phyloP scores from a whole-genome alignment of 768 basidiomycete genomes.

The Boletus insuetus region DNA sequence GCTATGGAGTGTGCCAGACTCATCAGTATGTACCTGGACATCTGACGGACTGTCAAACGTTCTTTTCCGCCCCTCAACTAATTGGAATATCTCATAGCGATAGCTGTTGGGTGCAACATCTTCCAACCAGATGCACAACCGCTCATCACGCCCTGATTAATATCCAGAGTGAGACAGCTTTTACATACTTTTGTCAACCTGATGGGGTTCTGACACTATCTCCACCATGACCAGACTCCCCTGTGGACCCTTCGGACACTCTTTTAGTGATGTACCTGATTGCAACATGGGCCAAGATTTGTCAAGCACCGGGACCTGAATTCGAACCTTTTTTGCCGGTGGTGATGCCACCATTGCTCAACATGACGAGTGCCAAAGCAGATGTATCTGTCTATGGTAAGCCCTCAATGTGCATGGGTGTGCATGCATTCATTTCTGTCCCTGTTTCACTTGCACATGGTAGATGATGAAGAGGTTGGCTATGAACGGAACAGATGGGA shows the following conservation, averaged over 20 bases:
- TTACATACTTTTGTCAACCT: no score
- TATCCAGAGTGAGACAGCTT: slow-evolving; percentile 58
- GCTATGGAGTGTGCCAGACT: slow-evolving; percentile 91
- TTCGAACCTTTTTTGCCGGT: slow-evolving; percentile 85
- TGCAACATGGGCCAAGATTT: slow-evolving; percentile 70
- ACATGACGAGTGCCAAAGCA: slow-evolving; percentile 70
- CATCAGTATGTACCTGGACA: slow-evolving; percentile 53
- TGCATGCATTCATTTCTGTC: no score
- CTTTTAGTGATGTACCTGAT: slow-evolving; percentile 75
- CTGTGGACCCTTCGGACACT: slow-evolving; percentile 67
- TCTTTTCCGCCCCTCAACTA: neutral
- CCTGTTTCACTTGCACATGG: no score
- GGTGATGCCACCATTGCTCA: slow-evolving; percentile 78
- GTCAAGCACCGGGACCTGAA: slow-evolving; percentile 78
- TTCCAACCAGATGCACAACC: slow-evolving; percentile 73
- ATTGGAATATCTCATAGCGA: slow-evolving; percentile 45
- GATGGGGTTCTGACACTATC: no score
- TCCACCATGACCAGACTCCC: slow-evolving; percentile 45
- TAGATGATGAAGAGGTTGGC: no score
- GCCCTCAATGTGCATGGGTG: neutral
- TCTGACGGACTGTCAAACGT: neutral
- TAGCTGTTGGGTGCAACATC: slow-evolving; percentile 79
- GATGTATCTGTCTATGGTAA: slow-evolving; percentile 72
- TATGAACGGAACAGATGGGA: no score
- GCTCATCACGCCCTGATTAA: slow-evolving; percentile 68